Conservation (phyloP, 225 moss, liverwort and hornwort genomes). For the Polytrichum commune region DNA sequence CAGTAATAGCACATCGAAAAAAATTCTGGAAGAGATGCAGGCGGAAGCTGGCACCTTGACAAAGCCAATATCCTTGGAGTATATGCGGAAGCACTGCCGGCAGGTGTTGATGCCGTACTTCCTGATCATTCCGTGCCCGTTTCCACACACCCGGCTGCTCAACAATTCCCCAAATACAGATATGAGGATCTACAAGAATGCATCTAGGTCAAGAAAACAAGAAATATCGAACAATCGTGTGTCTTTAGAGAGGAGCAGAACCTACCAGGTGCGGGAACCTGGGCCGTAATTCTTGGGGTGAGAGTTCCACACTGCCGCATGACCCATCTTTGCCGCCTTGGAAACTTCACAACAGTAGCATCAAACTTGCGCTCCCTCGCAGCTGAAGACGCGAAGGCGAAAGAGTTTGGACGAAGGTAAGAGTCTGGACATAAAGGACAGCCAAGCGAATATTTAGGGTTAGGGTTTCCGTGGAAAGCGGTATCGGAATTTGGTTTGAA, state of each 20-base stretch:
- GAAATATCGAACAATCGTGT: not conserved
- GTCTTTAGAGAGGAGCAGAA: not conserved
- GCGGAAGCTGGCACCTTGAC: conserved; percentile 28
- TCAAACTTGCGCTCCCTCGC: not conserved
- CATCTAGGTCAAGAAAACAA: not conserved
- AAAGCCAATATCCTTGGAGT: conserved; percentile 69
- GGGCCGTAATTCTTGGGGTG: conserved; percentile 43
- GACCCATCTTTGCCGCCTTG: conserved; percentile 25
- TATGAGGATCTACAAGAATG: not conserved
- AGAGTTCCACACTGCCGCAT: conserved; percentile 47
- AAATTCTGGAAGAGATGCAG: not conserved
- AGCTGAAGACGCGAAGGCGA: not conserved
- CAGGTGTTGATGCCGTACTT: conserved; percentile 72
- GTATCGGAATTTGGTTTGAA: no score
- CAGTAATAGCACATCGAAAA: no score
- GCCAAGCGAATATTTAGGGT: not conserved
- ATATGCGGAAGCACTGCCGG: conserved; percentile 67
- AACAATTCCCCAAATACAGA: not conserved
- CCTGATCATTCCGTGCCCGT: conserved; percentile 57
- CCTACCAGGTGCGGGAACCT: conserved; percentile 39
- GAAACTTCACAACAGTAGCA: not conserved
- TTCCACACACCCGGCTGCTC: conserved; percentile 61
- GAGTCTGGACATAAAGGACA: not conserved
- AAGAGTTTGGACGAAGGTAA: not conserved
- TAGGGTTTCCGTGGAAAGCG: not conserved